Percentiles rank a stretch among this genome's conserved stretches.
phyloP scores from a whole-genome alignment of 352 stramenopile genomes.

The Pythium biforme region DNA sequence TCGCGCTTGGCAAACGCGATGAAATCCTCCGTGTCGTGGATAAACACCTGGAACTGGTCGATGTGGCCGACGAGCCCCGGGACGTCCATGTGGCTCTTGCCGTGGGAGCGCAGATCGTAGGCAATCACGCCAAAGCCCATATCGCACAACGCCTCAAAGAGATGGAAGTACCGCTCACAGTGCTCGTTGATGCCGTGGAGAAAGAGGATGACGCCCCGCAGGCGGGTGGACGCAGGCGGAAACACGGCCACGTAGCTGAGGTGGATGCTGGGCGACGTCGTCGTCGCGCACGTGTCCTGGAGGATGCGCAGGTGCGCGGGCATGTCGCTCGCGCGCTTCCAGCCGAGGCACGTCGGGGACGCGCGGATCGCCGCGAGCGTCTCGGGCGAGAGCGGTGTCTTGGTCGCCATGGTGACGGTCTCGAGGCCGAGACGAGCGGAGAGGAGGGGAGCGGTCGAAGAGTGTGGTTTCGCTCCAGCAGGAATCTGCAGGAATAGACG shows the following conservation, averaged over 20 bases:
- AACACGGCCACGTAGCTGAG: constrained; percentile 19
- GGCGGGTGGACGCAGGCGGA: background rate
- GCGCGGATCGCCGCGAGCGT: constrained; percentile 9
- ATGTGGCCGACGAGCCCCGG: constrained; percentile 12
- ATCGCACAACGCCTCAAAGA: constrained; percentile 14
- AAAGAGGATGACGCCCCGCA: constrained; percentile 17
- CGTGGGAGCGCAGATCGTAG: constrained; percentile 27
- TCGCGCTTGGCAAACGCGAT: constrained; percentile 20
- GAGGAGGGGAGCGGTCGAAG: background rate
- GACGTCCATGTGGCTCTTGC: constrained; percentile 20
- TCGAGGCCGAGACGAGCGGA: too few species aligned
- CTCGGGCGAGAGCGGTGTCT: background rate
- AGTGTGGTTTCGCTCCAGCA: background rate
- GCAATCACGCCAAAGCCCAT: constrained; percentile 18
- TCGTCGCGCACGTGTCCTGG: background rate
- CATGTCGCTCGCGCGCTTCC: constrained; percentile 18
- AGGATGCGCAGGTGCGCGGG: constrained; percentile 6
- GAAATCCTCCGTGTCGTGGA: constrained; percentile 27
- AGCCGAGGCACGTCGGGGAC: constrained; percentile 10
- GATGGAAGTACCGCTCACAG: constrained; percentile 24
- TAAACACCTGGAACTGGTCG: constrained; percentile 14
- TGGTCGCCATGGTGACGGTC: background rate
- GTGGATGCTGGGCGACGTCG: background rate
- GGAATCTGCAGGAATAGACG: too few species aligned
- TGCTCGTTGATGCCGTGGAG: constrained; percentile 29